phyloP scores from a whole-genome alignment of 495 filamentous ascomycete species.

The Sphaerosporella brunnea region DNA sequence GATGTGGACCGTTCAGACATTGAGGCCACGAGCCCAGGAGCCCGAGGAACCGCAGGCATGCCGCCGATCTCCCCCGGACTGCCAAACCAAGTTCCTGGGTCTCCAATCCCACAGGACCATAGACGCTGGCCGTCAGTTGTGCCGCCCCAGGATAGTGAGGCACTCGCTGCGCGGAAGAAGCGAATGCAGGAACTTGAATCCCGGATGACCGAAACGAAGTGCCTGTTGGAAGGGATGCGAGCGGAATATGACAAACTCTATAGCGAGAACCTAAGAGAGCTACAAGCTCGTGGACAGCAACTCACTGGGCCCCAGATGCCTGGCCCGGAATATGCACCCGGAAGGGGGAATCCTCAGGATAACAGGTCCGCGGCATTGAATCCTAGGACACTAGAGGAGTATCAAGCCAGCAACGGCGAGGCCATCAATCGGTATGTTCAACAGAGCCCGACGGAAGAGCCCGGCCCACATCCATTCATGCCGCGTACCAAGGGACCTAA shows the following conservation, averaged over 20 bases:
- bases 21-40: neutral
- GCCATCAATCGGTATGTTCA: neutral
- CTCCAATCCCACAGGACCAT: neutral
- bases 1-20: constrained; percentile 2
- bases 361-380: neutral
- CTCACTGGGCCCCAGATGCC: neutral
- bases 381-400: neutral
- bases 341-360: neutral
- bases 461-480: neutral
- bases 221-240: neutral
- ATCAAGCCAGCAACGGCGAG: neutral
- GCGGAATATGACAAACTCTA: neutral
- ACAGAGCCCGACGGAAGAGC: neutral
- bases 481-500: neutral
- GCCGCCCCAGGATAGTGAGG: neutral
- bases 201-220: neutral
- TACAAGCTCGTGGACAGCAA: neutral
- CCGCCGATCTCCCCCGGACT: neutral
- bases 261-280: neutral
- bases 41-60: neutral
- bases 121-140: neutral
- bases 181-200: neutral
- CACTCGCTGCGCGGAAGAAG: neutral
- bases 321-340: neutral
- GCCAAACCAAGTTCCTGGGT: neutral